Percentiles rank a stretch among this genome's conserved stretches.
Evolutionary conservation across 352 stramenopile genomes (phyloP).

Genomic region (Pythium insidiosum): DNA sequence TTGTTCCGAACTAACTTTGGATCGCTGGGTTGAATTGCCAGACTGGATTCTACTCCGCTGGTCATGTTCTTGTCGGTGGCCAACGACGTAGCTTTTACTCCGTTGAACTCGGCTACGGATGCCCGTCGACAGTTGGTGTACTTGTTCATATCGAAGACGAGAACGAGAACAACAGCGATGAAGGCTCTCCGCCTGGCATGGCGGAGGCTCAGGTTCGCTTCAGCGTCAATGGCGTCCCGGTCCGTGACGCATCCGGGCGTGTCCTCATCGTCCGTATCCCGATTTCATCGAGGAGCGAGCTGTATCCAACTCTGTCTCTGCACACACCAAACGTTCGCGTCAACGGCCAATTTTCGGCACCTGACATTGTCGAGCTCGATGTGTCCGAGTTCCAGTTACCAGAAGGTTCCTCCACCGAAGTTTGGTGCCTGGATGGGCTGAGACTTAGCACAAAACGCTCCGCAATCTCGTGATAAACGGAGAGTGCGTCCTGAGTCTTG

Average conservation of each 20-base stretch:
- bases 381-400: conserved; percentile 40
- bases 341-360: conserved; percentile 67
- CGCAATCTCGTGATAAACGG: no score
- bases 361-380: conserved; percentile 50
- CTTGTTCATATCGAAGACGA: conserved; percentile 51
- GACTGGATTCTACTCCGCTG: conserved; percentile 79
- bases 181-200: conserved; percentile 1
- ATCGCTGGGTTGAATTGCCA: conserved; percentile 21
- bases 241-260: conserved; percentile 40
- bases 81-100: conserved; percentile 47
- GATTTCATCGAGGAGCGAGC: conserved; percentile 50
- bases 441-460: conserved; percentile 9
- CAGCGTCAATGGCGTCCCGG: conserved; percentile 54
- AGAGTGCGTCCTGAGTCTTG: no score
- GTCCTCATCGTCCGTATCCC: conserved; percentile 53
- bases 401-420: conserved; percentile 20
- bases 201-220: conserved; percentile 52
- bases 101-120: conserved; percentile 43
- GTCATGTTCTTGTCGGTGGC: conserved; percentile 61
- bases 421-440: conserved; percentile 75
- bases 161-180: conserved; percentile 8
- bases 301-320: conserved; percentile 80
- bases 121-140: conserved; percentile 67
- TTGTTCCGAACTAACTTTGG: no score
- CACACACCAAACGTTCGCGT: conserved; percentile 78